Conservation (phyloP, 1,284 basidiomycete species). For the Pascua sp. region DNA sequence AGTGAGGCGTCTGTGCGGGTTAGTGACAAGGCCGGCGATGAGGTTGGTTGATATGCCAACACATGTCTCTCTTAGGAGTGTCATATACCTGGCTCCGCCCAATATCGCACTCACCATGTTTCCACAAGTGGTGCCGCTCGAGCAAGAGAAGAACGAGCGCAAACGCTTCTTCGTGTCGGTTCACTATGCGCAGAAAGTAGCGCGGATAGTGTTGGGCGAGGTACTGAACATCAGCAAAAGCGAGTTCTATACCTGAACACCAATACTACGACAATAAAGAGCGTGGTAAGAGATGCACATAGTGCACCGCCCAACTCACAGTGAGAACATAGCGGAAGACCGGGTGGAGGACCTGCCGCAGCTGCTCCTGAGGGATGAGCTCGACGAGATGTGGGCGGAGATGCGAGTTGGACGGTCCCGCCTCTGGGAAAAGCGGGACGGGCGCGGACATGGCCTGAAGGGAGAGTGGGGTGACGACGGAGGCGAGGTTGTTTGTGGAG, state of each 20-base stretch:
- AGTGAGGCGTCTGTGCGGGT: constrained; percentile 40
- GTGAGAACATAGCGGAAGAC: constrained; percentile 92
- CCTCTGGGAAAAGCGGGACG: constrained; percentile 15
- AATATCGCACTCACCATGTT: constrained; percentile 58
- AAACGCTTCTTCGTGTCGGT: constrained; percentile 95
- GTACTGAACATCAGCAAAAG: constrained; percentile 57
- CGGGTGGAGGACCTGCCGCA: constrained; percentile 86
- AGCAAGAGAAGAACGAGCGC: constrained; percentile 81
- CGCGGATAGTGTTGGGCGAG: constrained; percentile 93
- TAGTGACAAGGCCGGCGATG: not conserved
- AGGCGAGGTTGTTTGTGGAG: not conserved
- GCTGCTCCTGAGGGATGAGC: constrained; percentile 90
- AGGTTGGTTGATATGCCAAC: too few relatives aligned
- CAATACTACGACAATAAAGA: too few relatives aligned
- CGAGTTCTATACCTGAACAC: too few relatives aligned
- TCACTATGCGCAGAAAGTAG: constrained; percentile 85
- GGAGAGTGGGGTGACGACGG: not conserved
- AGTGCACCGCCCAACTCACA: constrained; percentile 53
- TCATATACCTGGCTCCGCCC: not conserved
- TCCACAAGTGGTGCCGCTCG: constrained; percentile 84
- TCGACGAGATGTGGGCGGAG: constrained; percentile 85
- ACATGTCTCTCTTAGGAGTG: not conserved
- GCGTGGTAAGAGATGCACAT: too few relatives aligned
- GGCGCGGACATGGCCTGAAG: not conserved
- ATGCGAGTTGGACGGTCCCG: constrained; percentile 15